A percentile compares a stretch with the other conserved stretches of the same genome.
Evolutionary conservation across 73 alveolate species (phyloP).

Genomic region (Paramecium octaurelia): DNA sequence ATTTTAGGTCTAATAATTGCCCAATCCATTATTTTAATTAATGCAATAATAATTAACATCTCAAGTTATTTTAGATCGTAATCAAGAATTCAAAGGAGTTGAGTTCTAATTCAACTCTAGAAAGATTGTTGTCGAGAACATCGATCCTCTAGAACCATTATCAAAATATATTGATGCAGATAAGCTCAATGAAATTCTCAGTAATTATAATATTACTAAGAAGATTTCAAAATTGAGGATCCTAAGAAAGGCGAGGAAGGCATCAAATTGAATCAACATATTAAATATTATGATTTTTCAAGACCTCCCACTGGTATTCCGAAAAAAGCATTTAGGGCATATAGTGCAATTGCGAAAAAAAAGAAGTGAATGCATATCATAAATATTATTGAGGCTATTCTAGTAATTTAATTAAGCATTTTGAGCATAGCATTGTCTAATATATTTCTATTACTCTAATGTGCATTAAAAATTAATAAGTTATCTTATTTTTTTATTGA

Average conservation of each 20-base stretch:
- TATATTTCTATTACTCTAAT: background rate
- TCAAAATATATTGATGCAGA: constrained; percentile 34
- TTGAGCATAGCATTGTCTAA: background rate
- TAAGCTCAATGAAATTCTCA: background rate
- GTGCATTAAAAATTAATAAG: background rate
- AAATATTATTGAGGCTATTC: background rate
- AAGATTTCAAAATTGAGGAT: background rate
- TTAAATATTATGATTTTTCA: background rate
- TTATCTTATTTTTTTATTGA: background rate
- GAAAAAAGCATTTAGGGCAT: background rate
- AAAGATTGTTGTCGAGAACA: background rate
- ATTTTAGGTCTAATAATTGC: background rate
- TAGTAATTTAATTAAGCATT: background rate
- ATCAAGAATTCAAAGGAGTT: constrained; percentile 12
- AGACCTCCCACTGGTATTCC: constrained; percentile 32
- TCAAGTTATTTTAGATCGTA: background rate
- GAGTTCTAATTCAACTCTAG: background rate
- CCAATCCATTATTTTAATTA: constrained; percentile 47
- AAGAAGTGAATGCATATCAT: background rate
- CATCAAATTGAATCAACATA: background rate
- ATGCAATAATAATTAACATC: constrained; percentile 15
- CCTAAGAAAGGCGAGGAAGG: constrained; percentile 23
- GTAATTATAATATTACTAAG: background rate
- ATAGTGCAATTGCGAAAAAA: constrained; percentile 28
- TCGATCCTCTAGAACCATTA: constrained; percentile 1